Evolutionary conservation across 441 rosid genomes (phyloP), one percentile per base, ranked within the genome.

Genomic region (Corymbia calophylla): DNA sequence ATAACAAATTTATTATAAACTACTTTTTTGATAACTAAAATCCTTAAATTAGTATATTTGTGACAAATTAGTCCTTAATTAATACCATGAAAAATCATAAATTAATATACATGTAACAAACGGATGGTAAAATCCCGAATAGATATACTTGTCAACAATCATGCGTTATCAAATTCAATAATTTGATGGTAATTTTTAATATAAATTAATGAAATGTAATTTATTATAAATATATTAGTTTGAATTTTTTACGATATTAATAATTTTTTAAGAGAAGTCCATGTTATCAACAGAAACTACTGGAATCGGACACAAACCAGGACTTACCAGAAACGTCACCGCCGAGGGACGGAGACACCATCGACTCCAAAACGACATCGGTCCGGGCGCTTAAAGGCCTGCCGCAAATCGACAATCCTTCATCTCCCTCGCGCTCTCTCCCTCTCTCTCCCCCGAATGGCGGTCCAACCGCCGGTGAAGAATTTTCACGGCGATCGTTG

Each of bases 11-110:
- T 58, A 58, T 0, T 9, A 0, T 2, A 58, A 58, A 58, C 29
- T 25, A 58, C 25, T 58, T 39, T 39, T 39, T 6, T 5, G 44
- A 39, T 5, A 39, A 39, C 44, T 39, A 39, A 39, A 25, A 58
- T 10, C 0, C 1, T 58, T 58, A 25, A 58, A 58, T 10, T 0
- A 0, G 17, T 58, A 55, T 29, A 58, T 58, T 25, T 58, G 3
- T 58, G 25, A 58, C 0, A 58, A 58, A 58, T 25, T 0, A 14
- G 25, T 1, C 13, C 0, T 25, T 58, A 3, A 25, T 39, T 5
- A 39, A 39, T 39, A 39, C 5, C 44, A 39, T 6, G 44, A 39
- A 39, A 39, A 4, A 39, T 39, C 44, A 39, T 6, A 39, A 39
- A 39, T 39, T 39, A 5, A 35, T 35, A 5, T 35, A 35, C 4